Base-by-base conservation (phyloP, 1,284 basidiomycete genomes). In the Prillingera fragicola region DNA sequence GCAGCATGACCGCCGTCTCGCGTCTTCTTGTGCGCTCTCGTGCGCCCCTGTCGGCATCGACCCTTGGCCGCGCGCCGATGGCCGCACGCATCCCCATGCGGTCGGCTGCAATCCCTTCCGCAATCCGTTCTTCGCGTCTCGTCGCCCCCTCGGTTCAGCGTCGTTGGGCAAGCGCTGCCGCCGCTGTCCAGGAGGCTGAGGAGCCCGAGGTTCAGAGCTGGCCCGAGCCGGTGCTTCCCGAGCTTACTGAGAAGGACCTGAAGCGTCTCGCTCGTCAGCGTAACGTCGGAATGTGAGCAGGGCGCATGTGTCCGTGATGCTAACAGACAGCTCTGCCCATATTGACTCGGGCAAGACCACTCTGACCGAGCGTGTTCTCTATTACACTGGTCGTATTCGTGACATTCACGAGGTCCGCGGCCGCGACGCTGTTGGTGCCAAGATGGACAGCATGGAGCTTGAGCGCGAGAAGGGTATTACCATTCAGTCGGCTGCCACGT, bases 391-490 rank as follows among this genome's bases (percentile, higher is more conserved):
- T 23, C 81, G 91, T 34, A 95, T 97, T 67, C 78, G 84, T 43
- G 90, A 91, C 45, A 97, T 99, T 60, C 95, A 99, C 69, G 95
- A 99, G 79, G 94, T 95, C 51, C 79, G 95, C 57, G 95, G 95
- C 31, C 80, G 86, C 43, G 94, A 98, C 70, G 83, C 84, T 39
- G 91, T 98, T 19, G 95, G 94, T 38, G 95, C 94, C 19, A 98
- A 99, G 77, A 99, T 99, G 95, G 94, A 99, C 73, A 88, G 85
- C 63, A 99, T 99, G 94, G 95, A 98, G 60, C 78, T 99, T 8
- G 95, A 99, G 71, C 78, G 94, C 38, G 95, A 98, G 73, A 98
- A 99, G 74, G 95, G 94, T 37, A 99, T 99, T 64, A 98, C 95
- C 23, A 99, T 99, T 56, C 94, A 99, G 73, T 91, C 87, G 61